Conservation (phyloP, 257 asterid genomes). For the Forsythia viridissima region DNA sequence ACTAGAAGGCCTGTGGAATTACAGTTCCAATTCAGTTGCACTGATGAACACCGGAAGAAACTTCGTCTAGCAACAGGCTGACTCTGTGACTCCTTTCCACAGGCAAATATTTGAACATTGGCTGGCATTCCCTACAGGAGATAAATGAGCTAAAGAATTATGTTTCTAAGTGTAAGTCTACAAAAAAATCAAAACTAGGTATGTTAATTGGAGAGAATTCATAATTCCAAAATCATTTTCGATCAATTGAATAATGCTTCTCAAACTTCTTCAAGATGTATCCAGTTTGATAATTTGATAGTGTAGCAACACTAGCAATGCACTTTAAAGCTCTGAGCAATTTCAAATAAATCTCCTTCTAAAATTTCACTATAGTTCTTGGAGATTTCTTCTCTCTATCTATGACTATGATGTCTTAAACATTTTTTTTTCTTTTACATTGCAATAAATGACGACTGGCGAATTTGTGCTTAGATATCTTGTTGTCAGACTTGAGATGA, state of each 20-base stretch:
- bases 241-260: background rate
- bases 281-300: background rate
- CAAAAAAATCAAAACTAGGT: background rate
- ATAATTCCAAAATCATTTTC: background rate
- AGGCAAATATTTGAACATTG: slow-evolving; percentile 77
- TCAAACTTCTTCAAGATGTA: background rate
- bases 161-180: background rate
- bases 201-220: background rate
- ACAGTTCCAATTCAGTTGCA: slow-evolving; percentile 80
- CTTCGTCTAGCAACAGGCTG: slow-evolving; percentile 86
- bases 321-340: background rate
- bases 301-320: background rate
- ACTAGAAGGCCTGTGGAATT: slow-evolving; percentile 87
- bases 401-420: background rate
- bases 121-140: slow-evolving; percentile 94
- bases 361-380: slow-evolving; percentile 17
- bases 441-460: background rate
- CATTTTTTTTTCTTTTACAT: background rate
- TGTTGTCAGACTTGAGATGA: background rate
- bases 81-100: slow-evolving; percentile 72
- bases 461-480: background rate
- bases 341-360: background rate
- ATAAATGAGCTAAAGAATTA: slow-evolving; percentile 21
- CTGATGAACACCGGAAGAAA: slow-evolving; percentile 92
- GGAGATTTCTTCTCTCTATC: background rate